phyloP scores from a whole-genome alignment of 164 flowering plant species.

The Magnolia sinica region DNA sequence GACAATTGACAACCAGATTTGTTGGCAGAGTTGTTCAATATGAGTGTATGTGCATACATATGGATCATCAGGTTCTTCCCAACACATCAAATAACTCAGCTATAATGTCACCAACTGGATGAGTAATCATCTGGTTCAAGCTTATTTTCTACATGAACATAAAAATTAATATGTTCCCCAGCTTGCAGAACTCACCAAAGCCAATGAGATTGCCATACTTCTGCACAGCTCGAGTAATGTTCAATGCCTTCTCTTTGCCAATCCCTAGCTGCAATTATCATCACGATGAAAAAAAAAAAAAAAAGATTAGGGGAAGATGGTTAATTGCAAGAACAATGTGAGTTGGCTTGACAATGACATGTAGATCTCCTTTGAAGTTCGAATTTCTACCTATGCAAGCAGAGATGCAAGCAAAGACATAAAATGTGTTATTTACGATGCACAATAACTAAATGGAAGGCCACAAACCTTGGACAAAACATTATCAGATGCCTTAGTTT shows the following conservation, averaged over 20 bases:
- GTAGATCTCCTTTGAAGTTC: neutral
- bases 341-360: neutral
- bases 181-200: conserved; percentile 50
- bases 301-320: neutral
- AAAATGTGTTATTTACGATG: neutral
- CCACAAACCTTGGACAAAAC: conserved; percentile 67
- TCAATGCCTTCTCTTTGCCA: conserved; percentile 56
- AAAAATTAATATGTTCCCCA: neutral
- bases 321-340: neutral
- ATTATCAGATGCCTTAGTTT: conserved; percentile 63
- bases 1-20: too few relatives aligned
- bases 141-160: neutral
- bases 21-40: too few relatives aligned
- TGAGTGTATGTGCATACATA: neutral
- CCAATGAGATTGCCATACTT: conserved; percentile 78
- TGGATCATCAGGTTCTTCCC: neutral
- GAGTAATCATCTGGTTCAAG: too few relatives aligned
- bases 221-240: conserved; percentile 48
- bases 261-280: conserved; percentile 59
- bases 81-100: neutral
- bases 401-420: neutral
- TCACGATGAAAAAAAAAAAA: conserved; percentile 3
- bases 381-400: neutral
- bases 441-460: conserved; percentile 3
- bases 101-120: too few relatives aligned